Conservation (phyloP, 1,139 yeast genomes). For the Geotrichum restrictum region DNA sequence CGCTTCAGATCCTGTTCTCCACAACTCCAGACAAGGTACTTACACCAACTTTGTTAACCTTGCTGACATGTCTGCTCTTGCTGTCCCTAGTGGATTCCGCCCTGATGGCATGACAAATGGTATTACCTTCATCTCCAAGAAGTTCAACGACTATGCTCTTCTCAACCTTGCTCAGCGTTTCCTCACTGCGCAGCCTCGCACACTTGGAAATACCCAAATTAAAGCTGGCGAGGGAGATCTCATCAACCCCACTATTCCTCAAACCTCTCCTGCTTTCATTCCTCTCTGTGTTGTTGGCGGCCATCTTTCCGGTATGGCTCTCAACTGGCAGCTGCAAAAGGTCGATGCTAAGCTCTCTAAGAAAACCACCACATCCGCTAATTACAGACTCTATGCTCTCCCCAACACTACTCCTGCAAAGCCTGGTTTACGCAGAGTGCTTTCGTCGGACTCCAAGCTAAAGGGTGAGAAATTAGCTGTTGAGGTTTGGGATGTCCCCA, state of each 20-base stretch:
- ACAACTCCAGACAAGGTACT: slow-evolving; percentile 89
- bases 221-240: slow-evolving; percentile 41
- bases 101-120: slow-evolving; percentile 87
- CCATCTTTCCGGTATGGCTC: slow-evolving; percentile 79
- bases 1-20: slow-evolving; percentile 68
- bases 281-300: slow-evolving; percentile 95
- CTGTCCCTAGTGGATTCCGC: slow-evolving; percentile 85
- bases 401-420: slow-evolving; percentile 77
- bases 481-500: slow-evolving; percentile 81
- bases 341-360: slow-evolving; percentile 72
- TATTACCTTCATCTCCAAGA: slow-evolving; percentile 73
- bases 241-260: slow-evolving; percentile 41
- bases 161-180: slow-evolving; percentile 75
- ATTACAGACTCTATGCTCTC: slow-evolving; percentile 75
- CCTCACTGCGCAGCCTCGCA: slow-evolving; percentile 48
- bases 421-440: slow-evolving; percentile 80
- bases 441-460: slow-evolving; percentile 35
- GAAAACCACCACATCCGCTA: slow-evolving; percentile 64
- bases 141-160: slow-evolving; percentile 84
- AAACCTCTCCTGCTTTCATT: slow-evolving; percentile 41
- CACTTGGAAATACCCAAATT: slow-evolving; percentile 44
- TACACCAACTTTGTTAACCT: slow-evolving; percentile 94
- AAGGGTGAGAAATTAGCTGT: slow-evolving; percentile 61
- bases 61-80: slow-evolving; percentile 88
- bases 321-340: slow-evolving; percentile 89